These are phyloP conservation scores for Coriaria nepalensis DNA, from an alignment of 306 rosid genomes.

Conservation along the genomic window DNA sequence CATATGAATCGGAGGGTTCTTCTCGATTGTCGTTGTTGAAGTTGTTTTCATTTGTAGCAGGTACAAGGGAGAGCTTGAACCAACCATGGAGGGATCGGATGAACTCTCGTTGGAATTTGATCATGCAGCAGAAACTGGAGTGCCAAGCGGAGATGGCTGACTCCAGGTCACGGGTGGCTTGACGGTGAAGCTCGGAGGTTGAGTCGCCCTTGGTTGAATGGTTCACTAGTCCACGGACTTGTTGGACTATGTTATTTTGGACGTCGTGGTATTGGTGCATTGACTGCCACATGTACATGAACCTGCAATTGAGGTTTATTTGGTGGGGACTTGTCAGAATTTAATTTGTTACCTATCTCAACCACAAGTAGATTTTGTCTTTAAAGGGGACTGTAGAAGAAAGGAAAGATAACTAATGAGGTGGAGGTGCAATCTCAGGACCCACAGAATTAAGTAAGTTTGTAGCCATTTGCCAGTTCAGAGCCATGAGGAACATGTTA, in stretches of 20 bases:
- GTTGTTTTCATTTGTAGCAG: constrained; percentile 44
- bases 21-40: constrained; percentile 14
- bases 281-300: constrained; percentile 96
- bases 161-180: constrained; percentile 94
- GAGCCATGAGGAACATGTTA: constrained; percentile 40
- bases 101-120: constrained; percentile 73
- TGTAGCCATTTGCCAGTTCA: constrained; percentile 33
- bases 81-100: constrained; percentile 68
- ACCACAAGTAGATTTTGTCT: constrained; percentile 22
- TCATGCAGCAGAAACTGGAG: constrained; percentile 72
- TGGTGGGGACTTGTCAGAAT: too few relatives aligned
- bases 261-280: constrained; percentile 87
- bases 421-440: constrained; percentile 5
- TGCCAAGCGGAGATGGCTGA: constrained; percentile 85
- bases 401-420: constrained; percentile 27
- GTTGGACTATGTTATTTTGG: constrained; percentile 86
- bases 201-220: constrained; percentile 47
- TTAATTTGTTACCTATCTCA: constrained; percentile 18
- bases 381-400: constrained; percentile 19
- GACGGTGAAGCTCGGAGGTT: constrained; percentile 85
- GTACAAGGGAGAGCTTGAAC: constrained; percentile 74
- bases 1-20: constrained; percentile 47
- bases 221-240: constrained; percentile 88
- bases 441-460: too few relatives aligned
- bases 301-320: constrained; percentile 26